Percentiles rank a stretch among this genome's conserved stretches.
These are phyloP conservation scores for Sporothrix brunneoviolacea DNA, from an alignment of 2,329 filamentous ascomycete species.

Conservation along the genomic window DNA sequence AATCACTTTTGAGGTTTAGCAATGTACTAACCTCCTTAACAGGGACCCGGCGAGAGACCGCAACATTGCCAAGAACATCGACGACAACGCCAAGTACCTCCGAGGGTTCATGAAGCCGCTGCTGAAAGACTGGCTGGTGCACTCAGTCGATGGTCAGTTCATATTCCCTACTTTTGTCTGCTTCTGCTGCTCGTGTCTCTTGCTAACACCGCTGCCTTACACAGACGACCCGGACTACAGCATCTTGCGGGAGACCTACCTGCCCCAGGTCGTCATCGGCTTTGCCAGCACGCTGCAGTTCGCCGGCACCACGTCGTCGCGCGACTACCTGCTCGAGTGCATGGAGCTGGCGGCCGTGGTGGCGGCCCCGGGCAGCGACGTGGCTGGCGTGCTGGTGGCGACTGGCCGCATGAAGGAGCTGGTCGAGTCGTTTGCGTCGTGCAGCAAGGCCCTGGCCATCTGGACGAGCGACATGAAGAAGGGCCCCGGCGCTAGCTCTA, in stretches of 20 bases:
- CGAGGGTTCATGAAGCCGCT: slow-evolving; percentile 54
- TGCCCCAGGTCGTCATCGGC: slow-evolving; percentile 79
- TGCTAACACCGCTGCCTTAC: neutral
- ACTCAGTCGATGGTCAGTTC: slow-evolving; percentile 47
- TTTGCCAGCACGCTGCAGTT: slow-evolving; percentile 78
- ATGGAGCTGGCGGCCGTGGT: slow-evolving; percentile 79
- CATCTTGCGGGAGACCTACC: slow-evolving; percentile 65
- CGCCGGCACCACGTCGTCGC: slow-evolving; percentile 65
- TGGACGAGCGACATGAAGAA: slow-evolving; percentile 47
- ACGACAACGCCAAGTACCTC: slow-evolving; percentile 45
- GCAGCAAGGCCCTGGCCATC: slow-evolving; percentile 64
- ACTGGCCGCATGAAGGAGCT: slow-evolving; percentile 67
- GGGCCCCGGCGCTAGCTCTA: slow-evolving; percentile 40
- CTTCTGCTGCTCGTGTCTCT: no score
- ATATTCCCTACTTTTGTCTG: neutral
- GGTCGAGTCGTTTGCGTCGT: slow-evolving; percentile 67
- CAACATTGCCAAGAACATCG: slow-evolving; percentile 49
- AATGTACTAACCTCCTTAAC: no score
- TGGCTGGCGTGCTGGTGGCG: slow-evolving; percentile 58
- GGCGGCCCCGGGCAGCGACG: slow-evolving; percentile 61
- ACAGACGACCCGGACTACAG: slow-evolving; percentile 54
- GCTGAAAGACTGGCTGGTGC: slow-evolving; percentile 58
- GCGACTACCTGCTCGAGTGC: slow-evolving; percentile 71
- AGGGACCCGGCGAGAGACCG: slow-evolving; percentile 33
- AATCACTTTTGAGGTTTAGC: no score